Base-by-base conservation (phyloP, 805 yeast species). In the Debaryomyces tyrocola region DNA sequence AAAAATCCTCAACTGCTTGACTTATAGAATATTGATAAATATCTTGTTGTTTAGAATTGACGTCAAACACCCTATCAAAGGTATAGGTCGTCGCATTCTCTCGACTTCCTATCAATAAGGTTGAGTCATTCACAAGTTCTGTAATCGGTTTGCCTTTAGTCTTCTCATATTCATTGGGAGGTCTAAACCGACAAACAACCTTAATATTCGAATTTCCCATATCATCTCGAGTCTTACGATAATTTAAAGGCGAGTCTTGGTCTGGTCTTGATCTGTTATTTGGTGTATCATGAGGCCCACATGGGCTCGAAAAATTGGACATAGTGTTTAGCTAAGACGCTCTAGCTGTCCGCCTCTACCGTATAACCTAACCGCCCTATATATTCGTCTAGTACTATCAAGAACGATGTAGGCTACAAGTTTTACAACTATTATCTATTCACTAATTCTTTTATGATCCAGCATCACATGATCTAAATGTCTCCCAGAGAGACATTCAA, bases 121-220 rank as follows among this genome's bases (percentile, higher is more conserved):
- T 59, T 12, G 58, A 53, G 17, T 57, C 54, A 40, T 65, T 60
- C 2, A 63, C 60, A 42, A 58, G 56, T 12, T 56, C 55, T 4
- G 49, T 38, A 21, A 57, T 48, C 7, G 44, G 41, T 27, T 45
- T 52, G 63, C 56, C 58, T 6, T 50, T 47, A 8, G 44, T 45
- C 6, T 27, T 12, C 44, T 69, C 87, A 2, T 42, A 20, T 2
- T 58, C 63, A 41, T 66, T 74, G 38, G 70, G 70, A 0, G 94
- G 94, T 38, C 94, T 69, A 55, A 87, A 82, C 43, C 96, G 70
- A 20, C 87, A 89, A 15, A 87, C 74, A 21, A 87, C 95, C 55
- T 80, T 80, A 58, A 85, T 79, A 52, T 77, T 73, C 43, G 66
- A 54, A 39, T 51, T 57, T 18, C 36, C 40, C 6, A 20, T 18